phyloP scores from a whole-genome alignment of 192 early-diverging fungal species.

The Coemansia sp. region DNA sequence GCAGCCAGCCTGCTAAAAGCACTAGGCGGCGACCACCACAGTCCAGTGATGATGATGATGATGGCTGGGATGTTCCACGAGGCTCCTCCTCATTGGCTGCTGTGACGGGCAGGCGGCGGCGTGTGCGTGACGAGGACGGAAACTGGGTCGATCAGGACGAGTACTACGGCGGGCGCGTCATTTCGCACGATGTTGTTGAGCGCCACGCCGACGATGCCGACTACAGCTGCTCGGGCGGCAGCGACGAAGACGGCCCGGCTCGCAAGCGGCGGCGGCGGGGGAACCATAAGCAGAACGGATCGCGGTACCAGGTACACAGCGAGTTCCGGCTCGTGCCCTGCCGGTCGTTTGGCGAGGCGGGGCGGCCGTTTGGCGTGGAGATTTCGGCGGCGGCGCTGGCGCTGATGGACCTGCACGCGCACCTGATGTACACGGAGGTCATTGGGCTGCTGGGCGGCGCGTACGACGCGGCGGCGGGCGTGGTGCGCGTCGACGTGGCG shows the following conservation, averaged over 20 bases:
- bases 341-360: constrained; percentile 7
- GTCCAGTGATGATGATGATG: background rate
- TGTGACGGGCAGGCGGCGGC: constrained; percentile 7
- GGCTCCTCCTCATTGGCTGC: background rate
- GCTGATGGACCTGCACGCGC: constrained; percentile 93
- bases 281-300: background rate
- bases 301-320: constrained; percentile 14
- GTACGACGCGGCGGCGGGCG: constrained; percentile 53
- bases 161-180: constrained; percentile 33
- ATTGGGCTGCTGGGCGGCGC: constrained; percentile 90
- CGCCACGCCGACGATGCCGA: constrained; percentile 34
- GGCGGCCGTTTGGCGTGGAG: constrained; percentile 19
- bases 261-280: constrained; percentile 3
- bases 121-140: constrained; percentile 12
- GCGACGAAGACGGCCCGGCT: constrained; percentile 2
- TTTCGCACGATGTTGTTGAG: constrained; percentile 33
- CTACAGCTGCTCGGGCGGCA: constrained; percentile 24
- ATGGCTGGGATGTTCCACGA: background rate
- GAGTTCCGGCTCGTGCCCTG: constrained; percentile 49
- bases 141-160: constrained; percentile 23
- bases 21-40: background rate
- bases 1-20: background rate
- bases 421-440: constrained; percentile 87
- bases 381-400: constrained; percentile 54
- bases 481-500: constrained; percentile 62